Conservation (phyloP, 805 yeast species). For the Ogataea chonburiensis region DNA sequence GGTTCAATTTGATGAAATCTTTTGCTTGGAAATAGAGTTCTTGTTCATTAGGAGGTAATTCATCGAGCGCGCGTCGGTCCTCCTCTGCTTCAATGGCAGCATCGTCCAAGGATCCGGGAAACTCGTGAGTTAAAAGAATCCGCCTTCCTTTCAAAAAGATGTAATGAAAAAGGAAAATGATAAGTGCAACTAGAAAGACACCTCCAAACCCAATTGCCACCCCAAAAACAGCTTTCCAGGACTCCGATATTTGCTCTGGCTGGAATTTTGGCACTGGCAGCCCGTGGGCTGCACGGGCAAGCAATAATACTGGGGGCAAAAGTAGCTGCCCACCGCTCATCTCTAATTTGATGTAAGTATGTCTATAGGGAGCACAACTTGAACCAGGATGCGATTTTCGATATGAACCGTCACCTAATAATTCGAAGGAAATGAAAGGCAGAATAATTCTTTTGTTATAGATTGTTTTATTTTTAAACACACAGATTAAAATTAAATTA, state of each 20-base stretch:
- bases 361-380: too few species aligned
- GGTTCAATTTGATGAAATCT: slow-evolving; percentile 45
- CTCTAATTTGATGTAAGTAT: not conserved
- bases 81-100: slow-evolving; percentile 60
- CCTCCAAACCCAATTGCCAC: slow-evolving; percentile 26
- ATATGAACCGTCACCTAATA: too few species aligned
- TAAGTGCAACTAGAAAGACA: slow-evolving; percentile 16
- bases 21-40: slow-evolving; percentile 67
- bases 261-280: slow-evolving; percentile 2
- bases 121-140: slow-evolving; percentile 33
- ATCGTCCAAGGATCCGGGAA: slow-evolving; percentile 64
- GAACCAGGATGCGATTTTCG: too few species aligned
- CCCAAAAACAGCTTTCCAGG: slow-evolving; percentile 25
- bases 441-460: slow-evolving; percentile 2
- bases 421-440: too few species aligned
- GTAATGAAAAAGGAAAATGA: slow-evolving; percentile 18
- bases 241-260: too few species aligned
- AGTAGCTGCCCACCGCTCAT: slow-evolving; percentile 1
- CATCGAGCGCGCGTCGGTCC: slow-evolving; percentile 54
- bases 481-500: too few species aligned
- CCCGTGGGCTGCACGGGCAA: slow-evolving; percentile 1
- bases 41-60: slow-evolving; percentile 66
- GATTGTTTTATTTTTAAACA: too few species aligned
- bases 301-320: not conserved
- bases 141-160: slow-evolving; percentile 16